Percentiles rank a stretch among this genome's conserved stretches.
Evolutionary conservation across 768 basidiomycete species (phyloP).

Genomic region (Scleroderma bovista): DNA sequence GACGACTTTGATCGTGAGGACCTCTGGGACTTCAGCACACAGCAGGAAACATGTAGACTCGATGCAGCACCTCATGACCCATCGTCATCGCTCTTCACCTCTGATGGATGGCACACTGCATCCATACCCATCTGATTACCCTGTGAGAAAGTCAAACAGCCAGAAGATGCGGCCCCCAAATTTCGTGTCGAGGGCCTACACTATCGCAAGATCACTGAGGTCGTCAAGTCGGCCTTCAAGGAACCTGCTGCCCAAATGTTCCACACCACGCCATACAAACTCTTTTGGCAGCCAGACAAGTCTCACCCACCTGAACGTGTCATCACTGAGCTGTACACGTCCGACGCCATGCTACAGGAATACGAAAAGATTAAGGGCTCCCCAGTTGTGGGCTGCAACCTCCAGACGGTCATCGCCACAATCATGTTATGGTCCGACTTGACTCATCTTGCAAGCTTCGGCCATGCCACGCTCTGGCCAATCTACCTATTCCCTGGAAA

Average conservation of each 20-base stretch:
- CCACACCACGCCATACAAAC: slow-evolving; percentile 12
- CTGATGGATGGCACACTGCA: slow-evolving; percentile 8
- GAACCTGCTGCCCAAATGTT: slow-evolving; percentile 9
- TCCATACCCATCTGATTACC: slow-evolving; percentile 7
- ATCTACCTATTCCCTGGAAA: slow-evolving; percentile 13
- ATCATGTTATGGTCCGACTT: slow-evolving; percentile 23
- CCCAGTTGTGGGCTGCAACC: neutral
- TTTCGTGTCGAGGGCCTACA: slow-evolving; percentile 25
- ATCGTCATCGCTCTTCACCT: too few relatives aligned
- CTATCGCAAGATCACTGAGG: slow-evolving; percentile 16
- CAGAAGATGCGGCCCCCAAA: neutral
- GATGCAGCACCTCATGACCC: neutral
- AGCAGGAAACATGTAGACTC: neutral
- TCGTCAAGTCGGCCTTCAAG: slow-evolving; percentile 20
- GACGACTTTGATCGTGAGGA: slow-evolving; percentile 9
- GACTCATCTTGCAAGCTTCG: slow-evolving; percentile 18
- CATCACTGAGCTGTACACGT: slow-evolving; percentile 19
- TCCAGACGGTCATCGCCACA: slow-evolving; percentile 11
- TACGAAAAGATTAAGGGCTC: neutral
- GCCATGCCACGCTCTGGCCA: slow-evolving; percentile 10
- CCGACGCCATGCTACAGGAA: slow-evolving; percentile 10
- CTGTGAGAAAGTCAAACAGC: neutral
- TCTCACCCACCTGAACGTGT: slow-evolving; percentile 9
- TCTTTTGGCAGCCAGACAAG: slow-evolving; percentile 5
- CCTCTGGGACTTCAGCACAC: slow-evolving; percentile 3